These are phyloP conservation scores for Fusarium proliferatum DNA, from an alignment of 2,329 filamentous ascomycete genomes.

Conservation along the genomic window DNA sequence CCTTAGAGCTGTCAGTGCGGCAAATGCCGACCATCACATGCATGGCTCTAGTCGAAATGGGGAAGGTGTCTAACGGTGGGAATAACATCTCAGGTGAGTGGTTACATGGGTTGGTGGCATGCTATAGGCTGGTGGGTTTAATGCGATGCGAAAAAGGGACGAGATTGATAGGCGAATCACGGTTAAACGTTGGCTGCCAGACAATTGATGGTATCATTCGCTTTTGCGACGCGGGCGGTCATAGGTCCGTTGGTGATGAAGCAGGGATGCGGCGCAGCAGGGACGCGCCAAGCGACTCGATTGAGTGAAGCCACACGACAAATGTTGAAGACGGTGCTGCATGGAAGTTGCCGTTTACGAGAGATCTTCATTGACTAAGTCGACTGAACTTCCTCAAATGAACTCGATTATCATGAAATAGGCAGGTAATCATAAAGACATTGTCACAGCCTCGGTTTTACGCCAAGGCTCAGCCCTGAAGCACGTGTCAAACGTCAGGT, in stretches of 20 bases:
- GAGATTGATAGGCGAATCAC: not conserved
- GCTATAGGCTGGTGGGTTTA: not conserved
- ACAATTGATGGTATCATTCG: not conserved
- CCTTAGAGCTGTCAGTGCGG: conserved; percentile 5
- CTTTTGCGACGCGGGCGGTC: not conserved
- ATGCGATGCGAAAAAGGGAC: not conserved
- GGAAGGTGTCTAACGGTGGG: conserved; percentile 17
- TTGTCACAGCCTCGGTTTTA: not conserved
- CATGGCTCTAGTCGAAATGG: not conserved
- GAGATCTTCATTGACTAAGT: not conserved
- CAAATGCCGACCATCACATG: conserved; percentile 2
- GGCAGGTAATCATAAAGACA: not conserved
- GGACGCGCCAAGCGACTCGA: not conserved
- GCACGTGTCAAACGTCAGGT: not conserved
- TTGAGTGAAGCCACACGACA: not conserved
- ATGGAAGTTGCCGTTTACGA: not conserved
- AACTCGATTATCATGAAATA: not conserved
- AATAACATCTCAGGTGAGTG: conserved; percentile 22
- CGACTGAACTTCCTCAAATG: not conserved
- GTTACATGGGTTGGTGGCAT: not conserved
- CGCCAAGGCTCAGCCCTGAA: not conserved
- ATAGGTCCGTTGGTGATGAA: not conserved
- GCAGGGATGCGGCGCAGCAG: conserved; percentile 3
- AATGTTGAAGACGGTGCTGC: fast-evolving
- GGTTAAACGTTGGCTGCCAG: not conserved